A percentile compares a stretch with the other conserved stretches of the same genome.
phyloP scores from a whole-genome alignment of 2,329 filamentous ascomycete genomes.

The Colletotrichum zoysiae region DNA sequence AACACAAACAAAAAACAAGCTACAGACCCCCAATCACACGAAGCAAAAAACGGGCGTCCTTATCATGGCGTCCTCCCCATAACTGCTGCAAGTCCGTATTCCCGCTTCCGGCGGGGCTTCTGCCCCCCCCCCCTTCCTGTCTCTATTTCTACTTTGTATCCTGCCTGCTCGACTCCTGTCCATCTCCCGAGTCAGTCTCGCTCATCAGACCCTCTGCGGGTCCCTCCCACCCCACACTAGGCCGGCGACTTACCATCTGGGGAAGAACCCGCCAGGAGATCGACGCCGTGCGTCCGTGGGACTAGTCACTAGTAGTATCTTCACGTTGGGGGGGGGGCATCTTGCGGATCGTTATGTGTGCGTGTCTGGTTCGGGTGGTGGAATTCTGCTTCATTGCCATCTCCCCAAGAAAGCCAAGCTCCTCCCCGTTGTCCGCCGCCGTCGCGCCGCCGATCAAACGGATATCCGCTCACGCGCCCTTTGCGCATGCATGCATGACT shows the following conservation, averaged over 20 bases:
- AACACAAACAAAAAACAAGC: not conserved
- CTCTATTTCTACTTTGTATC: not conserved
- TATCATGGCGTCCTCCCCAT: slow-evolving; percentile 8
- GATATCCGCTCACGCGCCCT: not conserved
- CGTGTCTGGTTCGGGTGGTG: slow-evolving; percentile 5
- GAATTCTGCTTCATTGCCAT: not conserved
- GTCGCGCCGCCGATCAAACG: not conserved
- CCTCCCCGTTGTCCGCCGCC: not conserved
- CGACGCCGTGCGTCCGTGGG: slow-evolving; percentile 16
- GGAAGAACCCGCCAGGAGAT: slow-evolving; percentile 20
- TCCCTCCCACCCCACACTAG: not conserved
- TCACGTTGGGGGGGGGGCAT: not conserved
- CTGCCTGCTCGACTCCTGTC: slow-evolving; percentile 16
- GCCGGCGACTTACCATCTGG: slow-evolving; percentile 14
- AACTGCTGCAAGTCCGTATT: not conserved
- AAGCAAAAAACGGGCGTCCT: not conserved
- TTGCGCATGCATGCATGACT: not conserved
- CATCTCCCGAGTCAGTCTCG: slow-evolving; percentile 35
- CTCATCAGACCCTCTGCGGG: slow-evolving; percentile 4
- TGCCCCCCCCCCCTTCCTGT: not conserved
- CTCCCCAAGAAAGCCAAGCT: not conserved
- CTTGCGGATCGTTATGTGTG: not conserved
- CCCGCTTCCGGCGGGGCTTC: not conserved
- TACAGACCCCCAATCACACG: not conserved
- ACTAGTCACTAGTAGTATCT: not conserved